Evolutionary conservation across 139 green algal species (phyloP).

Genomic region (Gonium pectorale): DNA sequence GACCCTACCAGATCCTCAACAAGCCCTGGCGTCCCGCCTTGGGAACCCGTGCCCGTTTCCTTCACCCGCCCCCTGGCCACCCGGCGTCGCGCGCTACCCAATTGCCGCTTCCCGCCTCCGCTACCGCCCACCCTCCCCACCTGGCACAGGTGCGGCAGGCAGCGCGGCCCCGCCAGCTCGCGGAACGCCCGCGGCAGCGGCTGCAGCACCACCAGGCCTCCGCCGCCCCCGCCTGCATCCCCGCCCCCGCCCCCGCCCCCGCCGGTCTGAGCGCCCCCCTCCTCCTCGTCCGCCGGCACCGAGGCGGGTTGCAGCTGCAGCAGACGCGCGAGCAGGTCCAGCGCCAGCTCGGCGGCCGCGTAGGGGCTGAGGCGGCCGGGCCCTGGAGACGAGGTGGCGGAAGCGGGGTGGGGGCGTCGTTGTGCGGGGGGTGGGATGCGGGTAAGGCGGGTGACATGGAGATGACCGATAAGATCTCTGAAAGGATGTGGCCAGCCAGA

Average conservation of each 20-base stretch:
- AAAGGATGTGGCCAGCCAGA: too few relatives aligned
- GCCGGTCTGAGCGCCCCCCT: too few relatives aligned
- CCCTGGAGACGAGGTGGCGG: background rate
- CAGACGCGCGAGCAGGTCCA: constrained; percentile 74
- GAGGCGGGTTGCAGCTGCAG: constrained; percentile 69
- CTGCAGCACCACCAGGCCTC: constrained; percentile 62
- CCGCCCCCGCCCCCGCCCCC: too few relatives aligned
- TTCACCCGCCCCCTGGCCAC: too few relatives aligned
- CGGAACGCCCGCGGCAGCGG: constrained; percentile 84
- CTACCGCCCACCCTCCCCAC: constrained; percentile 40
- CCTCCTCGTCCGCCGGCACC: constrained; percentile 10
- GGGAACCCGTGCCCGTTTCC: too few relatives aligned
- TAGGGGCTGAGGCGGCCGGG: constrained; percentile 41
- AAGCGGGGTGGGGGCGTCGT: background rate
- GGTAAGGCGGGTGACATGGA: too few relatives aligned
- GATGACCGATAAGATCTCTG: too few relatives aligned
- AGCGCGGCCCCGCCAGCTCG: constrained; percentile 69
- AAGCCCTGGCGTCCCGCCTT: too few relatives aligned
- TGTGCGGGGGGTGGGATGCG: background rate
- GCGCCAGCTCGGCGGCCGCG: constrained; percentile 46
- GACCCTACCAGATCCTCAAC: too few relatives aligned
- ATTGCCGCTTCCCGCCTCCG: too few relatives aligned
- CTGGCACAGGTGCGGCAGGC: constrained; percentile 86
- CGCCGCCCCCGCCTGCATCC: background rate
- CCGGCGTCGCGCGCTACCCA: too few relatives aligned